Evolutionary conservation across 352 stramenopile genomes (phyloP).

Genomic region (Pythium phragmiticola): DNA sequence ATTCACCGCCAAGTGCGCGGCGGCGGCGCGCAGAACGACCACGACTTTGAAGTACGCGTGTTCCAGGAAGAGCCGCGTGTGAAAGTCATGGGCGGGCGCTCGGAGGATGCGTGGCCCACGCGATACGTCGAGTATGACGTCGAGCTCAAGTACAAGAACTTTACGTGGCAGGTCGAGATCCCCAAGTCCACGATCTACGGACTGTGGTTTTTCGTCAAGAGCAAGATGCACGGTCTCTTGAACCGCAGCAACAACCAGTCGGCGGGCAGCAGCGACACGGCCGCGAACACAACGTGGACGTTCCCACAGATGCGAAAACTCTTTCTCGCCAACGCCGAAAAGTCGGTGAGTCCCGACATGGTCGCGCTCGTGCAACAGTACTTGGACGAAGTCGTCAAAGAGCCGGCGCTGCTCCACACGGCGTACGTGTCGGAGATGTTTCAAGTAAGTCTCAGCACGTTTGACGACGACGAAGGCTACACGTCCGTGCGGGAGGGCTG

Average conservation of each 20-base stretch:
- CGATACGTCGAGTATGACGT: slow-evolving; percentile 86
- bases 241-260: slow-evolving; percentile 18
- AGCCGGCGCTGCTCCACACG: slow-evolving; percentile 62
- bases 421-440: slow-evolving; percentile 75
- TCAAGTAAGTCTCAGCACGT: slow-evolving; percentile 83
- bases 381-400: slow-evolving; percentile 61
- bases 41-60: slow-evolving; percentile 69
- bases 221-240: slow-evolving; percentile 54
- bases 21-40: slow-evolving; percentile 14
- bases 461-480: slow-evolving; percentile 79
- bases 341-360: slow-evolving; percentile 78
- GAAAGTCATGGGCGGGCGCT: slow-evolving; percentile 56
- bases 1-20: slow-evolving; percentile 37
- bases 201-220: slow-evolving; percentile 89
- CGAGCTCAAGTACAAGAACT: slow-evolving; percentile 77
- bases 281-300: slow-evolving; percentile 24
- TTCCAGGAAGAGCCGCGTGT: slow-evolving; percentile 68
- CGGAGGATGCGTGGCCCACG: slow-evolving; percentile 76
- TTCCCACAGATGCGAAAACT: slow-evolving; percentile 80
- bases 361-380: slow-evolving; percentile 74
- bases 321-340: slow-evolving; percentile 75
- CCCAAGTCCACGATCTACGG: slow-evolving; percentile 79
- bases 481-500: slow-evolving; percentile 81
- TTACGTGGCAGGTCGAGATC: slow-evolving; percentile 82
- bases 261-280: background rate